Conservation (phyloP, 129 eudicot genomes). For the Chrysanthemum lavandulifolium region DNA sequence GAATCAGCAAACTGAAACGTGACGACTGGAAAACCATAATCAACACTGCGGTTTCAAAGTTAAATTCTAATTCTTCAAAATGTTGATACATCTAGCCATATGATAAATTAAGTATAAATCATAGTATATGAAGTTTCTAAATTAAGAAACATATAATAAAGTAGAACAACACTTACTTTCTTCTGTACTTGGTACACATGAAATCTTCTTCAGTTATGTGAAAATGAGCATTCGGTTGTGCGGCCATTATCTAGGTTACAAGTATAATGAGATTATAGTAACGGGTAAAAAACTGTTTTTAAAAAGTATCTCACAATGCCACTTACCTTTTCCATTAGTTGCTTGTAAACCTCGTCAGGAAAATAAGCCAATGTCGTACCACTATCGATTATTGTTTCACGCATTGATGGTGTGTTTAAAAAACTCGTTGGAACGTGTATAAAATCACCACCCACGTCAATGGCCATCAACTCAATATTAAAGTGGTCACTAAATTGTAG, state of each 20-base stretch:
- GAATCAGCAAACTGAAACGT: slow-evolving; percentile 62
- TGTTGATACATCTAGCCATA: not conserved
- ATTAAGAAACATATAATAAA: not conserved
- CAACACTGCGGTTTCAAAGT: slow-evolving; percentile 52
- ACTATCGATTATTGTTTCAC: slow-evolving; percentile 79
- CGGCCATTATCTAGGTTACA: slow-evolving; percentile 47
- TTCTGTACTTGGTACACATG: slow-evolving; percentile 48
- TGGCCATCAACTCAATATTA: slow-evolving; percentile 59
- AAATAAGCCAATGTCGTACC: slow-evolving; percentile 96
- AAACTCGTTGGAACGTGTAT: slow-evolving; percentile 44
- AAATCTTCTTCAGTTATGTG: slow-evolving; percentile 54
- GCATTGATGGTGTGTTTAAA: slow-evolving; percentile 40
- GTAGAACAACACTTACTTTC: slow-evolving; percentile 50
- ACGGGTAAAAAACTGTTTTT: not conserved
- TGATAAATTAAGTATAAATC: too few species aligned
- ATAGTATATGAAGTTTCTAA: not conserved
- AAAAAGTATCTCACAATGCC: not conserved
- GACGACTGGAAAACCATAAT: slow-evolving; percentile 68
- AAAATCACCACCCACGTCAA: slow-evolving; percentile 69
- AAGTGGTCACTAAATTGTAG: slow-evolving; percentile 63
- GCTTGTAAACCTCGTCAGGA: slow-evolving; percentile 55
- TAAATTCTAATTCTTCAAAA: slow-evolving; percentile 3
- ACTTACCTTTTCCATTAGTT: slow-evolving; percentile 50
- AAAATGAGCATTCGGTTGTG: slow-evolving; percentile 43
- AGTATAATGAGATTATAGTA: slow-evolving; percentile 6